These are phyloP conservation scores for Scutellaria baicalensis DNA, from an alignment of 257 asterid species.

Conservation along the genomic window DNA sequence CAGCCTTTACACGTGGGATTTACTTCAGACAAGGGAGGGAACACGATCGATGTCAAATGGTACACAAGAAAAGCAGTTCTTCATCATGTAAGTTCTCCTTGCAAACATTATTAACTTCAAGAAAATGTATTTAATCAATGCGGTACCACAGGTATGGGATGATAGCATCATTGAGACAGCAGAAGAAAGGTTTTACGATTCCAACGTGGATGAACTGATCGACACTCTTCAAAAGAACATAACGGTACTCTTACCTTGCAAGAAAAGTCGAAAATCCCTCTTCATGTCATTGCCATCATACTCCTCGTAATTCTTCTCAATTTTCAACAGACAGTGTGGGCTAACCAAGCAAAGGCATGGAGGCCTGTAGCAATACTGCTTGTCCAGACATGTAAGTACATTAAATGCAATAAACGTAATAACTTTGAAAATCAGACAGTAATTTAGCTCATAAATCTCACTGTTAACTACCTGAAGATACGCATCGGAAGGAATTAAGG, in stretches of 20 bases:
- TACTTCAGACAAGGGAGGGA: constrained; percentile 59
- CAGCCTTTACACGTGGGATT: constrained; percentile 89
- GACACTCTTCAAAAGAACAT: constrained; percentile 56
- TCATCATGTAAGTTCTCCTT: constrained; percentile 54
- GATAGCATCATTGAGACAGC: constrained; percentile 63
- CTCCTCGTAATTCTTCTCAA: background rate
- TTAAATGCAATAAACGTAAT: background rate
- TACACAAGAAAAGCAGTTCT: constrained; percentile 61
- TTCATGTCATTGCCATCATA: background rate
- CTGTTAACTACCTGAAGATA: constrained; percentile 34
- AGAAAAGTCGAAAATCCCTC: background rate
- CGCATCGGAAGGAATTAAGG: constrained; percentile 77
- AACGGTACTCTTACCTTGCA: constrained; percentile 30
- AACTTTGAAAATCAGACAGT: background rate
- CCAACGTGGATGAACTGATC: constrained; percentile 40
- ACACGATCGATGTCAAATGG: constrained; percentile 74
- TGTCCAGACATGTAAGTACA: constrained; percentile 63
- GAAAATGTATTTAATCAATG: background rate
- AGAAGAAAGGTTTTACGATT: constrained; percentile 44
- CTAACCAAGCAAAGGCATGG: constrained; percentile 62
- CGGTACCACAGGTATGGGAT: constrained; percentile 63
- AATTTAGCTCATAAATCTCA: background rate
- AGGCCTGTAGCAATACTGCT: constrained; percentile 49
- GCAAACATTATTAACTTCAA: background rate
- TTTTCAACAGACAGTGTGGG: constrained; percentile 57